Percentiles rank a stretch among this genome's conserved stretches.
Evolutionary conservation across 2,329 filamentous ascomycete species (phyloP).

Genomic region (Pseudogymnoascus destructans): DNA sequence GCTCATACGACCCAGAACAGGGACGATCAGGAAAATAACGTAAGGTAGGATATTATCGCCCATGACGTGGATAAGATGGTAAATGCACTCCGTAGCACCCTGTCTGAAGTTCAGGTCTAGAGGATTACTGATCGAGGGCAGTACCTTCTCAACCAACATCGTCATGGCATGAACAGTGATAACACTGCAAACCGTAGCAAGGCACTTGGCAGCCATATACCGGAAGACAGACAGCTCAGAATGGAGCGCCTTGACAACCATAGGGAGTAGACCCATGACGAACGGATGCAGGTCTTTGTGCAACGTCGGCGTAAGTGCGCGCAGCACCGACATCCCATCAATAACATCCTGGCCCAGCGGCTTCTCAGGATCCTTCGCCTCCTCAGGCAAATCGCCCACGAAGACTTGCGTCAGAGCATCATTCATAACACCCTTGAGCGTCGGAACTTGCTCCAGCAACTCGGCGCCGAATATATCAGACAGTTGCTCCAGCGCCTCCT

Average conservation of each 20-base stretch:
- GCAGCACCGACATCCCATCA: conserved; percentile 83
- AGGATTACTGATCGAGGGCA: conserved; percentile 85
- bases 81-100: conserved; percentile 87
- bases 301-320: conserved; percentile 86
- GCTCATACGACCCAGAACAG: conserved; percentile 93
- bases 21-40: conserved; percentile 96
- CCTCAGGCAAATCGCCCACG: conserved; percentile 52
- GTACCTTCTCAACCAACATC: conserved; percentile 79
- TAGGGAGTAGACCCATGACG: conserved; percentile 68
- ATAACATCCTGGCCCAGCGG: conserved; percentile 82
- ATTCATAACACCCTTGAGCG: conserved; percentile 69
- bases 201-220: conserved; percentile 93
- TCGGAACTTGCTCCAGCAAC: conserved; percentile 74
- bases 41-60: conserved; percentile 92
- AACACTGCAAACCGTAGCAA: conserved; percentile 94
- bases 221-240: conserved; percentile 83
- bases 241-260: conserved; percentile 77
- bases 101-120: conserved; percentile 80
- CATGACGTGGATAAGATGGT: conserved; percentile 97
- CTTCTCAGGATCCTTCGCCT: conserved; percentile 60
- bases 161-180: conserved; percentile 95
- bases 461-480: conserved; percentile 64
- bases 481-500: conserved; percentile 83
- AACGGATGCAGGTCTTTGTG: conserved; percentile 63
- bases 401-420: conserved; percentile 66